A percentile compares a stretch with the other conserved stretches of the same genome.
These are phyloP conservation scores for Psilocybe cubensis DNA, from an alignment of 768 basidiomycete species.

Conservation along the genomic window DNA sequence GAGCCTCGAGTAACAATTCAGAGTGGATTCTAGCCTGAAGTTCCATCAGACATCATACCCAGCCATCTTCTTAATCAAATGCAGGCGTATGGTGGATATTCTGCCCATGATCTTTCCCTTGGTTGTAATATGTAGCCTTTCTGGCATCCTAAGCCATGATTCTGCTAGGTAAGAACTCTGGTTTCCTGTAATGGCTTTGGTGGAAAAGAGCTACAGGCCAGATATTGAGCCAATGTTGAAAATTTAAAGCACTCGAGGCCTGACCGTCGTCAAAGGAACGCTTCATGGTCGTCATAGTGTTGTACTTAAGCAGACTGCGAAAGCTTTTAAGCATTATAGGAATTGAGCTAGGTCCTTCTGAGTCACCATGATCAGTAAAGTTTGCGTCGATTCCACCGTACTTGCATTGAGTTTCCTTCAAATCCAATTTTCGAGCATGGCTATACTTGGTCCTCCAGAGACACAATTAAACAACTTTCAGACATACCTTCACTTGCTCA, in stretches of 20 bases:
- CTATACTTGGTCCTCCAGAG: slow-evolving; percentile 41
- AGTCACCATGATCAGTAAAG: slow-evolving; percentile 34
- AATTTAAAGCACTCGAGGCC: slow-evolving; percentile 34
- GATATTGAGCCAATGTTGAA: slow-evolving; percentile 32
- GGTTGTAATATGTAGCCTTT: slow-evolving; percentile 42
- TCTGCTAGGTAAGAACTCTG: slow-evolving; percentile 27
- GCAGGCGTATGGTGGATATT: background rate
- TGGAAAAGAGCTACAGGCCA: slow-evolving; percentile 34
- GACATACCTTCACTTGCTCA: no score
- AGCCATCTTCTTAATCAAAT: no score
- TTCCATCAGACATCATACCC: background rate
- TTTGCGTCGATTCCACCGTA: no score
- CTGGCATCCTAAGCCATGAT: slow-evolving; percentile 42
- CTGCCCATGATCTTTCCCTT: slow-evolving; percentile 35
- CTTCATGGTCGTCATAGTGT: slow-evolving; percentile 40
- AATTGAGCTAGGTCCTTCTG: slow-evolving; percentile 44
- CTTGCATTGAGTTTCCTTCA: background rate
- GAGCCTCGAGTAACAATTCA: background rate
- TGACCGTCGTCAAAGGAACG: slow-evolving; percentile 39
- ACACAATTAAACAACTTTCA: slow-evolving; percentile 32
- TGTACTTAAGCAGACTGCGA: slow-evolving; percentile 33
- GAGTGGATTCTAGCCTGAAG: background rate
- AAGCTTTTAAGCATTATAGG: slow-evolving; percentile 42
- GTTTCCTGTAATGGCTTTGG: slow-evolving; percentile 36
- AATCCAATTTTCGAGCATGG: slow-evolving; percentile 18